These are phyloP conservation scores for Nicotiana tabacum DNA, from an alignment of 257 asterid species.

Conservation along the genomic window DNA sequence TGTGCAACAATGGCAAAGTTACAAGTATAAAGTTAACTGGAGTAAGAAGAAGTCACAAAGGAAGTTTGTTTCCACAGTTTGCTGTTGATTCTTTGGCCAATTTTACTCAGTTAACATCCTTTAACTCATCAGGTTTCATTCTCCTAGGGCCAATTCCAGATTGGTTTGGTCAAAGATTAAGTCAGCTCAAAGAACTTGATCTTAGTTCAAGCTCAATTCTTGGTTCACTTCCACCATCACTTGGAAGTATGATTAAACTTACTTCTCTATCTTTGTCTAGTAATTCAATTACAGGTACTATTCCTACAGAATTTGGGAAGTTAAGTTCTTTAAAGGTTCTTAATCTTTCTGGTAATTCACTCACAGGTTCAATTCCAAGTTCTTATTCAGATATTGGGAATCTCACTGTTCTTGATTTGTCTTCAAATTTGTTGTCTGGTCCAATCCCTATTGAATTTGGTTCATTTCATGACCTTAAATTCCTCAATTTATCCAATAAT, in stretches of 20 bases:
- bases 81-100: slow-evolving; percentile 46
- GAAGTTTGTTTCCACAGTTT: slow-evolving; percentile 37
- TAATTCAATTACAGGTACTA: slow-evolving; percentile 50
- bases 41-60: slow-evolving; percentile 36
- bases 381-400: slow-evolving; percentile 41
- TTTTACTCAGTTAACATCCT: slow-evolving; percentile 30
- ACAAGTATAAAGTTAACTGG: slow-evolving; percentile 39
- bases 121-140: slow-evolving; percentile 57
- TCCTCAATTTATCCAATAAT: slow-evolving; percentile 45
- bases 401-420: slow-evolving; percentile 51
- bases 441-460: slow-evolving; percentile 42
- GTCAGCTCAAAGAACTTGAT: slow-evolving; percentile 53
- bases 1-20: slow-evolving; percentile 44
- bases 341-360: slow-evolving; percentile 47
- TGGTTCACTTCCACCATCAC: slow-evolving; percentile 56
- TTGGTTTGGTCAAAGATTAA: slow-evolving; percentile 50
- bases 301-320: slow-evolving; percentile 52
- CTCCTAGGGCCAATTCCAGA: slow-evolving; percentile 59
- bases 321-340: slow-evolving; percentile 34
- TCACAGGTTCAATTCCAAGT: slow-evolving; percentile 57
- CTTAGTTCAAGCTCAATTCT: slow-evolving; percentile 56
- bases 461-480: slow-evolving; percentile 32
- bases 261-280: slow-evolving; percentile 31
- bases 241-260: slow-evolving; percentile 42
- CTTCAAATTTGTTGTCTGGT: slow-evolving; percentile 52